Evolutionary conservation across 164 flowering plant genomes (phyloP), one percentile per base, ranked within the genome.

Genomic region (Magnolia changhungtana): DNA sequence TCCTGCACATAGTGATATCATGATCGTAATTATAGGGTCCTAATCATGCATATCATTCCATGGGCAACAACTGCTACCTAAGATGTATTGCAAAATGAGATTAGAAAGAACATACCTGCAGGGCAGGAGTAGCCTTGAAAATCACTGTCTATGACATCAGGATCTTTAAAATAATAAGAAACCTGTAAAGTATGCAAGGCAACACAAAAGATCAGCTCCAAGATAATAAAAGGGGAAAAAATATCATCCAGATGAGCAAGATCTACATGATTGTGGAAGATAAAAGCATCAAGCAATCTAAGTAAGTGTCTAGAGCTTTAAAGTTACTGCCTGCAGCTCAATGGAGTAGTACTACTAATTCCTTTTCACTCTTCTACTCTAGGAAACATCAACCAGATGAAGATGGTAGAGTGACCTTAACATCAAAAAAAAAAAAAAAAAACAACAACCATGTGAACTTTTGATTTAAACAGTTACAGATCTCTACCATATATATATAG

Each of bases 131-230:
- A 31, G 91, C 95, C 85, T 87, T 96, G 72, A 96, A 94, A 45
- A 96, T 89, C 69, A 96, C 99, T 52, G 94, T 96, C 99, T 3
- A 91, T 86, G 67, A 96, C 89, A 55, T 90, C 91, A 50, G 99
- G 99, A 70, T 86, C 86, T 77, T 85, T 87, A 79, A 96, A 91
- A 18, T 87, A 27, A 66, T 92, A 96, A 52, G 99, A 94, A 74
- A 96, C 97, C 99, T 96, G 90, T 3, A 74, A 71, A 21, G 63
- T 31, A 50, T 27, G 52, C 29, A 58, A 79, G 67, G 69, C 14
- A 74, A 27, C 61, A 27, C 50, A 37, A 24, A 31, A 65, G 21
- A 77, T 69, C 59, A 79, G 20, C 24, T 29, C 61, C 61, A 74
- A 20, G 8, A 19, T 8, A 24, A 23, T 55, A 19, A 49, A 24